Percentiles rank a stretch among this genome's conserved stretches.
Evolutionary conservation across 2,329 filamentous ascomycete genomes (phyloP).

Genomic region (Fusarium oxysporum): DNA sequence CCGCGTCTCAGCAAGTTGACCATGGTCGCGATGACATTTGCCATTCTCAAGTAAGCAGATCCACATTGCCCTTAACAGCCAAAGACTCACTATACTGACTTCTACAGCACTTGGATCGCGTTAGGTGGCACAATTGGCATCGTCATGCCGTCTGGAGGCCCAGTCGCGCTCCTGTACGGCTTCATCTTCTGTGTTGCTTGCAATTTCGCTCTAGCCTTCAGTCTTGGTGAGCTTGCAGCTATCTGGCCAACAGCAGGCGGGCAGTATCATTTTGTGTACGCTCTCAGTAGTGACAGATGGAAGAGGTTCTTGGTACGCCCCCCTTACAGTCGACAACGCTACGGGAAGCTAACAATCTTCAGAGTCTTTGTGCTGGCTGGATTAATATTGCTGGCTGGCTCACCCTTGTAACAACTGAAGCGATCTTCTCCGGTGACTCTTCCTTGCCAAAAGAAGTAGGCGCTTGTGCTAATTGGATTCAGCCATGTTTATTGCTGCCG

Average conservation of each 20-base stretch:
- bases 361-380: neutral
- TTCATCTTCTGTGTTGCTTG: neutral
- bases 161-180: neutral
- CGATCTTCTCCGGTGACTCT: neutral
- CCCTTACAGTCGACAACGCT: fast-evolving
- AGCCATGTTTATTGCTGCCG: neutral
- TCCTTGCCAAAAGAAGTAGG: fast-evolving
- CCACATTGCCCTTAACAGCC: fast-evolving
- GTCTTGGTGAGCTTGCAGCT: neutral
- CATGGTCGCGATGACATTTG: neutral
- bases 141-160: neutral
- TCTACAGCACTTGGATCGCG: neutral
- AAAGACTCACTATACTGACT: neutral
- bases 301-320: neutral
- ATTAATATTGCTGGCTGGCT: neutral
- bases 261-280: neutral
- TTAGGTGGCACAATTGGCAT: neutral
- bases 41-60: neutral
- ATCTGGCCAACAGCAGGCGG: neutral
- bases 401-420: neutral
- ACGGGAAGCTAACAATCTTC: neutral
- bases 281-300: neutral
- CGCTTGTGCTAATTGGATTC: fast-evolving
- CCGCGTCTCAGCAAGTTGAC: conserved; percentile 1
- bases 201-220: neutral